phyloP scores from a whole-genome alignment of 1,284 basidiomycete species.

The Pseudozyma pruni region DNA sequence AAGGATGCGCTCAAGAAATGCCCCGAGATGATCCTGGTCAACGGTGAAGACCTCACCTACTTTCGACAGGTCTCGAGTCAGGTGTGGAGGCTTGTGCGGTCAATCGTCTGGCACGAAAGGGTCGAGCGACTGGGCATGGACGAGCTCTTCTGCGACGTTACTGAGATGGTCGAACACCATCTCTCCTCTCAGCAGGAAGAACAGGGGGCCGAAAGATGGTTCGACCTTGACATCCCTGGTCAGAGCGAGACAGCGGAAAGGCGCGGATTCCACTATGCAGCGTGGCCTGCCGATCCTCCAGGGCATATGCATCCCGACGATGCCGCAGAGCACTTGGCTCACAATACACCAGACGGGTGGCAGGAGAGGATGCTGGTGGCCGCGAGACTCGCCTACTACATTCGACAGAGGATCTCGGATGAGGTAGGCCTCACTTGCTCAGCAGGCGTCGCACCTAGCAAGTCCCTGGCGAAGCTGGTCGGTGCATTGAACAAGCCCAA shows the following conservation, averaged over 20 bases:
- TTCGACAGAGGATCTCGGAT: constrained; percentile 61
- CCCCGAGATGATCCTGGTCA: constrained; percentile 67
- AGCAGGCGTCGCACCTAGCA: constrained; percentile 66
- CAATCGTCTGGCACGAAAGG: constrained; percentile 50
- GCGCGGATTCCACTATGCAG: constrained; percentile 54
- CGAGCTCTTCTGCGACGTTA: constrained; percentile 69
- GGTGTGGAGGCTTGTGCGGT: constrained; percentile 63
- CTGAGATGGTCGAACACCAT: constrained; percentile 65
- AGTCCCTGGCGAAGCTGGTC: constrained; percentile 67
- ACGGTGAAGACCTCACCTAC: constrained; percentile 68
- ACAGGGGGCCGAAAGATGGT: constrained; percentile 12
- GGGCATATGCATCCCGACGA: constrained; percentile 25
- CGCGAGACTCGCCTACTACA: constrained; percentile 64
- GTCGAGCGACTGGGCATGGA: constrained; percentile 69
- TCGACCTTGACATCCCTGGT: constrained; percentile 20
- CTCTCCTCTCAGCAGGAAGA: constrained; percentile 11
- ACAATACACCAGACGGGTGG: constrained; percentile 29
- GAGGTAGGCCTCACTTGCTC: constrained; percentile 67
- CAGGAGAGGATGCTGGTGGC: constrained; percentile 50
- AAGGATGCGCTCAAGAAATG: constrained; percentile 62
- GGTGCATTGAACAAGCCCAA: constrained; percentile 67
- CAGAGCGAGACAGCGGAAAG: background rate
- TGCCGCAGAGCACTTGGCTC: constrained; percentile 13
- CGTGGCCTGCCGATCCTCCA: constrained; percentile 27
- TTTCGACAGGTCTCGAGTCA: constrained; percentile 64